Evolutionary conservation across 129 eudicot species (phyloP).

Genomic region (Silybum marianum): DNA sequence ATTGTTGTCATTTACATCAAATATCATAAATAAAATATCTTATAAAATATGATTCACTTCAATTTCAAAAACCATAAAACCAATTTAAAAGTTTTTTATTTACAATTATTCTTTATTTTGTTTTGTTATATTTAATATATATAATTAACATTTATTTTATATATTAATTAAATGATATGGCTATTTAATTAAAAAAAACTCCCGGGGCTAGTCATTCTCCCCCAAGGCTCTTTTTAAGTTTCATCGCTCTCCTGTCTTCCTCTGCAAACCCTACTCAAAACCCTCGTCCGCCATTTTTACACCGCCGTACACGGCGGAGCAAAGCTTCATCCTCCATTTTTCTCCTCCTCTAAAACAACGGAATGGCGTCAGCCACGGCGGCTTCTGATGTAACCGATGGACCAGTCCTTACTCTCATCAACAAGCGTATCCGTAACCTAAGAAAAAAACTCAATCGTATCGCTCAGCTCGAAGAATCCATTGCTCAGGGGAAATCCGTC

Average conservation of each 20-base stretch:
- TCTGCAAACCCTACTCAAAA: slow-evolving; percentile 37
- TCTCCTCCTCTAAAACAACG: background rate
- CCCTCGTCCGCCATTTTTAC: slow-evolving; percentile 34
- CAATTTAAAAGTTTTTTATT: too few relatives aligned
- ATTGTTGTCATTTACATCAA: too few relatives aligned
- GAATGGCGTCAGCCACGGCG: slow-evolving; percentile 59
- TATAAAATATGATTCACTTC: too few relatives aligned
- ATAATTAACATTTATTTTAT: too few relatives aligned
- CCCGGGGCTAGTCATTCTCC: background rate
- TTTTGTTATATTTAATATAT: too few relatives aligned
- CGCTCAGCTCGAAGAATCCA: slow-evolving; percentile 68
- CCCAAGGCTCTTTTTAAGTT: background rate
- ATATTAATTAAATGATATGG: background rate
- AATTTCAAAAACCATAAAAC: too few relatives aligned
- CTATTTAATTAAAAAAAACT: background rate
- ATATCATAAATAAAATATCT: too few relatives aligned
- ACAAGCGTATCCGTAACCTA: slow-evolving; percentile 86
- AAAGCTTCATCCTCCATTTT: background rate
- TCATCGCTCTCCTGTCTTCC: slow-evolving; percentile 13
- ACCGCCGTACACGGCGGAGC: slow-evolving; percentile 51
- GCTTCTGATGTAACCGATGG: slow-evolving; percentile 62
- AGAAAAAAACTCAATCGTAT: slow-evolving; percentile 86
- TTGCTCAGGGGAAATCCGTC: slow-evolving; percentile 58
- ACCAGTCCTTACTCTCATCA: slow-evolving; percentile 76
- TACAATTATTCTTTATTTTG: too few relatives aligned